These are phyloP conservation scores for Penicillium sp. DNA, from an alignment of 2,329 filamentous ascomycete species.

Conservation along the genomic window DNA sequence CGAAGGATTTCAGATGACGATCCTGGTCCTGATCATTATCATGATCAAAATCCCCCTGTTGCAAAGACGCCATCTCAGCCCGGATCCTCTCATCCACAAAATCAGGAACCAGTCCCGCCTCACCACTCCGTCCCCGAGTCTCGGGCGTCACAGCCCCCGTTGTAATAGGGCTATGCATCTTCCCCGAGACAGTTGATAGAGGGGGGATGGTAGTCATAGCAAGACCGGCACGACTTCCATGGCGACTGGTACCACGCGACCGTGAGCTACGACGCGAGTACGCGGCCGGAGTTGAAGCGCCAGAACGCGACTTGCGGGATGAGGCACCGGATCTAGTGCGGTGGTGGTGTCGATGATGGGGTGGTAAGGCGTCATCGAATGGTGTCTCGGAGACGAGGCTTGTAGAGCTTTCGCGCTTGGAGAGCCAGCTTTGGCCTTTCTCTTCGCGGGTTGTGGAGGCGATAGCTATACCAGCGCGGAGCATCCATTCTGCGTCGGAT, in stretches of 20 bases:
- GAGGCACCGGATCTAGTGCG: slow-evolving; percentile 27
- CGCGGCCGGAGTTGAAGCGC: slow-evolving; percentile 36
- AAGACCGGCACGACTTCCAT: slow-evolving; percentile 36
- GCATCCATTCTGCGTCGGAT: slow-evolving; percentile 58
- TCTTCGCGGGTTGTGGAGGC: slow-evolving; percentile 59
- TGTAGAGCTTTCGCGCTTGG: slow-evolving; percentile 57
- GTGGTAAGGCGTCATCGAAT: slow-evolving; percentile 30
- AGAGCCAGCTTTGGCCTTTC: slow-evolving; percentile 64
- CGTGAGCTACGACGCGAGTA: slow-evolving; percentile 34
- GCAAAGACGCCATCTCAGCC: slow-evolving; percentile 39
- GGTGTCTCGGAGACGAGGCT: slow-evolving; percentile 48
- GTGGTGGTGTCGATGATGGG: slow-evolving; percentile 21
- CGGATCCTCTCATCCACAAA: slow-evolving; percentile 51
- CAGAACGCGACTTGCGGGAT: slow-evolving; percentile 33
- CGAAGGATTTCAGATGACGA: not conserved
- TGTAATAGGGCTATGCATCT: slow-evolving; percentile 1
- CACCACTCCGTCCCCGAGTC: slow-evolving; percentile 11
- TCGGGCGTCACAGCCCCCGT: slow-evolving; percentile 16
- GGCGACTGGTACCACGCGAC: slow-evolving; percentile 34
- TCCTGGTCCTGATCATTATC: slow-evolving; percentile 11
- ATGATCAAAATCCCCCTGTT: slow-evolving; percentile 14
- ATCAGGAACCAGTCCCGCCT: slow-evolving; percentile 42
- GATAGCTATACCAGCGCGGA: slow-evolving; percentile 59
- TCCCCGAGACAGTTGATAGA: slow-evolving; percentile 6
- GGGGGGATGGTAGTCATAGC: slow-evolving; percentile 34